Evolutionary conservation across 148 eudicot species (phyloP), one percentile per base, ranked within the genome.

Genomic region (Hydrangea macrophylla): DNA sequence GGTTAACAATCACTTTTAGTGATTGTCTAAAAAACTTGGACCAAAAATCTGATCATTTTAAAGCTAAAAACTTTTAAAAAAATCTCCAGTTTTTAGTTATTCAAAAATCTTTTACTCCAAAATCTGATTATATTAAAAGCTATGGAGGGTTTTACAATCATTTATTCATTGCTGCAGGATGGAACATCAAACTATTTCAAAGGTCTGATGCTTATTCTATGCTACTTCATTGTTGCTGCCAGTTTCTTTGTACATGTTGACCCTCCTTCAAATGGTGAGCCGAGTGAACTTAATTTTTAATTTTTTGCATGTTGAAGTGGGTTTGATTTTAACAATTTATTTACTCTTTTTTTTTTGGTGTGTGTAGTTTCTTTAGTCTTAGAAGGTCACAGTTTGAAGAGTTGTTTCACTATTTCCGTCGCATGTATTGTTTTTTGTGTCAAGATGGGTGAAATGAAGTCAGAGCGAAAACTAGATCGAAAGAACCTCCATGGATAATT

Each of bases 151-250:
- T n/a, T 50, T 2, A 33, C 58, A 27, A 51, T 36, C 35, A 42
- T 66, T 26, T 51, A 26, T 76, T 26, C 28, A 23, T 55, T 69
- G 24, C 50, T 82, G 73, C 94, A 90, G 98, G 98, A 92, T 73
- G 96, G 96, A 39, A 86, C 90, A 30, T 88, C 96, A 67, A 92
- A 92, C 82, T 92, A 88, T 79, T 90, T 92, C 58, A 92, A 92
- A 79, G 98, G 96, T 24, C 76, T 92, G 85, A 90, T 92, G 98
- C 96, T 92, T 58, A 85, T 92, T 71, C 80, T 90, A 65, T 86
- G 96, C 80, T 92, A 90, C 82, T 82, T 92, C 66, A 92, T 92
- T 70, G 98, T 90, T 55, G 98, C 98, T 36, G 98, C 98, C 77
- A 92, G 96, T 83, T 92, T 92, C 83, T 92, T 92, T 75, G 94